Base-by-base conservation (phyloP, 108 stramenopile species). In the Aurantiochytrium sp. region DNA sequence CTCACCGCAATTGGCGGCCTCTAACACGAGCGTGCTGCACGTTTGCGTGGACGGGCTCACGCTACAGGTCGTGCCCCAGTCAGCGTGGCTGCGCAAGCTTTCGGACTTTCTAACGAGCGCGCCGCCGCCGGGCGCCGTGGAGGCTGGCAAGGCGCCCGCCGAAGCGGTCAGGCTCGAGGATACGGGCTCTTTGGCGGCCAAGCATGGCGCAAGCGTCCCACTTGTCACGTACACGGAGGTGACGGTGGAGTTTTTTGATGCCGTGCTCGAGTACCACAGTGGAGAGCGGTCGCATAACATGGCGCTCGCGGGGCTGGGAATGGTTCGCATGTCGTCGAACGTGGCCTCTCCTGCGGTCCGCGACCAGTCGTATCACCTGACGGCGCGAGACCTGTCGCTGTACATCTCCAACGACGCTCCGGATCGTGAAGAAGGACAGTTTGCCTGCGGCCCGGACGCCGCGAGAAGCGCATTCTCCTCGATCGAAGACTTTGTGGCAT, bases 321-420 rank as follows among this genome's bases (percentile, higher is more conserved):
- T 81, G 39, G 39, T 81, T 6, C 73, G 73, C 73, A 48, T 81
- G 39, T 81, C 73, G n/a, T 81, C 73, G 10, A 81, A 81, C 45
- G 45, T 81, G 21, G 73, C 73, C 27, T 81, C 73, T 6, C 73
- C 73, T 12, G 24, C 10, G 10, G 73, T 81, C 21, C 73, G 39
- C 6, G 73, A 81, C 30, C 73, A 81, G 1, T 2, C 2, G 6
- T 81, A 81, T 81, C 73, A 81, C 73, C n/a, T 81, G 39, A 81
- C 73, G 0, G 45, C 42, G n/a, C 39, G 73, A 22, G 73, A 81
- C 24, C 2, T 81, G 39, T 6, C 73, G 45, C 45, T 81, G 45
- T 81, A 81, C 45, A 48, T 81, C 12, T 81, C 73, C 27, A 48
- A 81, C 45, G 73, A 81, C 17, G 45, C 45, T 19, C 73, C 73